These are phyloP conservation scores for Eucalyptus albens DNA, from an alignment of 345 rosid genomes.

Conservation along the genomic window DNA sequence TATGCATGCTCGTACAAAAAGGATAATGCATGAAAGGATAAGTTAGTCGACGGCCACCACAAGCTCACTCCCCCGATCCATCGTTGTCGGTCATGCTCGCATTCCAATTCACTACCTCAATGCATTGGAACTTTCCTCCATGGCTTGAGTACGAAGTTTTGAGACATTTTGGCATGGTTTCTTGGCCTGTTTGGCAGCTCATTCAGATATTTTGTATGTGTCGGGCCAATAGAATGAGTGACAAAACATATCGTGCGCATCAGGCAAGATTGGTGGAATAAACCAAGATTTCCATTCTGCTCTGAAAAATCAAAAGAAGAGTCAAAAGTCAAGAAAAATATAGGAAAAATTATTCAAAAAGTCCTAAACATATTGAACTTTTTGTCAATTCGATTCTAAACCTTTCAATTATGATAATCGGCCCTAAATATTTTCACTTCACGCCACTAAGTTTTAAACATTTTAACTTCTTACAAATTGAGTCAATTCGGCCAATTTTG, in stretches of 20 bases:
- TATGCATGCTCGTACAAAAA: not conserved
- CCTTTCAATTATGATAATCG: fast-evolving
- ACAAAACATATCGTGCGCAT: not conserved
- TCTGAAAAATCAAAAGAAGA: too few relatives aligned
- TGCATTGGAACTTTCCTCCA: not conserved
- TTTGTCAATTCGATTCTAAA: too few relatives aligned
- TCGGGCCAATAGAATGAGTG: not conserved
- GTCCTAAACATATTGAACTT: fast-evolving
- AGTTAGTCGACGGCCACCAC: not conserved
- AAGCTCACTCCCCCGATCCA: not conserved
- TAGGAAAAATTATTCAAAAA: too few relatives aligned
- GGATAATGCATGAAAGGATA: too few relatives aligned
- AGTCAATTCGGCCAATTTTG: too few relatives aligned
- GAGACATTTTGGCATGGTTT: not conserved
- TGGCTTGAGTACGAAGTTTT: not conserved
- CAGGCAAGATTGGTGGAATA: not conserved
- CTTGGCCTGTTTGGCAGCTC: not conserved
- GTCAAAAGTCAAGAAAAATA: too few relatives aligned
- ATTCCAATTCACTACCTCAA: not conserved
- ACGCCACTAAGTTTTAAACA: too few relatives aligned
- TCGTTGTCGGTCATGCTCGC: not conserved
- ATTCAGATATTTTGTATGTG: not conserved
- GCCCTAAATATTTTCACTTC: too few relatives aligned
- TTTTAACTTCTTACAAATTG: too few relatives aligned
- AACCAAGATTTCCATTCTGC: not conserved